Conservation (phyloP, 805 yeast genomes). For the Blastobotrys mokoenaii region DNA sequence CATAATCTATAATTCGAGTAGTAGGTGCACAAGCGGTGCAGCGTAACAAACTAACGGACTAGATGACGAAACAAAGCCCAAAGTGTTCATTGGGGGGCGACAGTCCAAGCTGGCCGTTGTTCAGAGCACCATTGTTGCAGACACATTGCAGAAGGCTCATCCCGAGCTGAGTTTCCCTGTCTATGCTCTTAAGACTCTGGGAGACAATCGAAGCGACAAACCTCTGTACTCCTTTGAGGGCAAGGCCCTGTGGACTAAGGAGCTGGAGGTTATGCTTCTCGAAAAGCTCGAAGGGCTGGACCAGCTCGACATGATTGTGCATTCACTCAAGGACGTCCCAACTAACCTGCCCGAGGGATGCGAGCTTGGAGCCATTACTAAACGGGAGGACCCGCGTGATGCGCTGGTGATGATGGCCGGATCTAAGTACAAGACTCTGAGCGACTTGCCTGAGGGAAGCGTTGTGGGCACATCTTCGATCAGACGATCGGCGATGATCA, state of each 20-base stretch:
- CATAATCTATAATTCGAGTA: too few species aligned
- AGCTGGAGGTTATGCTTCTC: slow-evolving; percentile 71
- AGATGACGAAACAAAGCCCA: background rate
- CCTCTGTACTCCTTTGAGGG: slow-evolving; percentile 96
- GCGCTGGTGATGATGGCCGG: slow-evolving; percentile 69
- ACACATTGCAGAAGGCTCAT: slow-evolving; percentile 45
- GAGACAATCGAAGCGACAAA: slow-evolving; percentile 76
- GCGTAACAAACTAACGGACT: background rate
- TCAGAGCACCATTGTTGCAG: slow-evolving; percentile 71
- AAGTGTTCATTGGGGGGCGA: slow-evolving; percentile 67
- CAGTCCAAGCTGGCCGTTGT: slow-evolving; percentile 79
- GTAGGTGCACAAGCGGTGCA: too few species aligned
- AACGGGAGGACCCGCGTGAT: slow-evolving; percentile 90
- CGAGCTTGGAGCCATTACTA: slow-evolving; percentile 76
- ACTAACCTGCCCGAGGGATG: slow-evolving; percentile 85
- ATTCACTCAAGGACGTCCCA: slow-evolving; percentile 89
- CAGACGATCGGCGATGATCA: slow-evolving; percentile 85
- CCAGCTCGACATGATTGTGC: slow-evolving; percentile 82
- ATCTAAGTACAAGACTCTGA: slow-evolving; percentile 53
- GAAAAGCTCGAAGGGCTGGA: slow-evolving; percentile 47
- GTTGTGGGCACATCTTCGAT: slow-evolving; percentile 93
- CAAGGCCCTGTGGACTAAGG: slow-evolving; percentile 93
- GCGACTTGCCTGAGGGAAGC: slow-evolving; percentile 75
- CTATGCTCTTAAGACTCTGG: slow-evolving; percentile 74
- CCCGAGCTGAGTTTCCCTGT: slow-evolving; percentile 69